phyloP scores from a whole-genome alignment of 495 filamentous ascomycete species.

The Neurospora sp. region DNA sequence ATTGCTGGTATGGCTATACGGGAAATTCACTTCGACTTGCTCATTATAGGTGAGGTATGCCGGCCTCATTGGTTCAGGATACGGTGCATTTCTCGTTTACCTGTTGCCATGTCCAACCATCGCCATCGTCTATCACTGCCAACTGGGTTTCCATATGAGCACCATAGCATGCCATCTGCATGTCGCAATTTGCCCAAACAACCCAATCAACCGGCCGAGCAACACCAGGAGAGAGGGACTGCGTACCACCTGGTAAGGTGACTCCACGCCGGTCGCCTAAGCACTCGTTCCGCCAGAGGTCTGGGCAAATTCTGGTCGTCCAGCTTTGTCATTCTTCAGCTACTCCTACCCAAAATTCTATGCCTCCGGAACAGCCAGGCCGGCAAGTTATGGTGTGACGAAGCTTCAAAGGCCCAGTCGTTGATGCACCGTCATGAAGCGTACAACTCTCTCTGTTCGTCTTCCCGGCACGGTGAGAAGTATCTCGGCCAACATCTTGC shows the following conservation, averaged over 20 bases:
- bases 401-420: background rate
- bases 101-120: background rate
- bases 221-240: background rate
- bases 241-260: background rate
- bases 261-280: background rate
- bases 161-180: constrained; percentile 1
- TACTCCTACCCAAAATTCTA: background rate
- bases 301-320: background rate
- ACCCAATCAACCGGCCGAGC: constrained; percentile 10
- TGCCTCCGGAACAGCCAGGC: background rate
- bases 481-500: background rate
- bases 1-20: background rate
- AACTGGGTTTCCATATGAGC: background rate
- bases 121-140: background rate
- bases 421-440: background rate
- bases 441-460: background rate
- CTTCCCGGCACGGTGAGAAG: background rate
- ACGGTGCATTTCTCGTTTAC: background rate
- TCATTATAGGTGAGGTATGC: background rate
- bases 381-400: background rate
- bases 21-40: background rate
- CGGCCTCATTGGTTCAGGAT: background rate
- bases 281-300: background rate
- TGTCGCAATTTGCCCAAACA: constrained; percentile 15
- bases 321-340: background rate